Percentiles rank a stretch among this genome's conserved stretches.
These are phyloP conservation scores for Plantago ovata DNA, from an alignment of 257 asterid genomes.

Conservation along the genomic window DNA sequence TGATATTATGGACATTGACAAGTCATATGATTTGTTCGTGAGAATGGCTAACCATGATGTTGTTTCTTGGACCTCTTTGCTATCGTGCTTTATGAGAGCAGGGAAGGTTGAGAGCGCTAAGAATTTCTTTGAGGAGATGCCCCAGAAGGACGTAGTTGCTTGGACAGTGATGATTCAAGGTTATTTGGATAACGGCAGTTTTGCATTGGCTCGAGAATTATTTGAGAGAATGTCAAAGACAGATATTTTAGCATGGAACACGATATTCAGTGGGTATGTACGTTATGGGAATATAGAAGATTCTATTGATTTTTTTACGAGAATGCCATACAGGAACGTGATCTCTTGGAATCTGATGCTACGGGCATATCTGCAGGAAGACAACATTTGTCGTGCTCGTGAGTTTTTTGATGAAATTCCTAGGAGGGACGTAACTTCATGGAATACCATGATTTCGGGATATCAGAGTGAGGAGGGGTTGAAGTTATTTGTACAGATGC, in stretches of 20 bases:
- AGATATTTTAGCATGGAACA: slow-evolving; percentile 72
- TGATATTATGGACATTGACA: slow-evolving; percentile 25
- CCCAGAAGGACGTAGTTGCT: slow-evolving; percentile 62
- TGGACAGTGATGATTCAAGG: slow-evolving; percentile 82
- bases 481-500: slow-evolving; percentile 36
- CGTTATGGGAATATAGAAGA: slow-evolving; percentile 36
- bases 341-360: slow-evolving; percentile 69
- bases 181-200: slow-evolving; percentile 41
- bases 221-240: slow-evolving; percentile 53
- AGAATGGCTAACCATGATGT: slow-evolving; percentile 43
- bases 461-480: slow-evolving; percentile 49
- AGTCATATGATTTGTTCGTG: slow-evolving; percentile 37
- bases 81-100: slow-evolving; percentile 45
- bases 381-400: slow-evolving; percentile 32
- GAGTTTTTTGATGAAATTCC: slow-evolving; percentile 53
- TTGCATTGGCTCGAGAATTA: slow-evolving; percentile 45
- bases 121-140: slow-evolving; percentile 58
- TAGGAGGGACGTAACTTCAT: slow-evolving; percentile 48
- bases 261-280: slow-evolving; percentile 55
- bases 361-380: slow-evolving; percentile 49
- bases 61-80: slow-evolving; percentile 77
- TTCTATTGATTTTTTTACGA: slow-evolving; percentile 43
- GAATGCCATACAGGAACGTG: slow-evolving; percentile 45
- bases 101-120: slow-evolving; percentile 55
- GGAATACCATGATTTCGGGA: slow-evolving; percentile 57